Evolutionary conservation across 2,329 filamentous ascomycete genomes (phyloP).

Genomic region (Aspergillus sp.): DNA sequence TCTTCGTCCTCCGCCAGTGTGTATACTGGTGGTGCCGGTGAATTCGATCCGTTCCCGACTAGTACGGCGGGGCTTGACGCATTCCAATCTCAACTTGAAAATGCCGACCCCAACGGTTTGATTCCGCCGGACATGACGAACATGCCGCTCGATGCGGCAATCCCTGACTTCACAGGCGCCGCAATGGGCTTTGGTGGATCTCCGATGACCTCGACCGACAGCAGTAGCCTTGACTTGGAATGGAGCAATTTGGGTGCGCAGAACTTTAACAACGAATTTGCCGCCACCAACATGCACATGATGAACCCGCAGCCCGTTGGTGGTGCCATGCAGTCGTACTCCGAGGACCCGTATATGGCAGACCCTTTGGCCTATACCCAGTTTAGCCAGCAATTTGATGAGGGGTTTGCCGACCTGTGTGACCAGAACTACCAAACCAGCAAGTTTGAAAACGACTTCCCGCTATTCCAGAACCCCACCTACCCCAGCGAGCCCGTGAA

Average conservation of each 20-base stretch:
- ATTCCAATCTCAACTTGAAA: conserved; percentile 23
- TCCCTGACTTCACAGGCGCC: conserved; percentile 16
- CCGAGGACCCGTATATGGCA: conserved; percentile 12
- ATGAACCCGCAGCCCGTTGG: conserved; percentile 13
- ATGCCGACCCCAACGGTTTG: conserved; percentile 18
- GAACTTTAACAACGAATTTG: conserved; percentile 17
- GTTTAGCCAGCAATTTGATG: conserved; percentile 17
- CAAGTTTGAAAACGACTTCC: conserved; percentile 19
- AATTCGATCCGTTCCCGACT: conserved; percentile 10
- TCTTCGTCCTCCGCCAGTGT: conserved; percentile 1
- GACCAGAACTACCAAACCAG: conserved; percentile 8
- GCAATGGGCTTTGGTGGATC: conserved; percentile 16
- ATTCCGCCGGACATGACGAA: conserved; percentile 21
- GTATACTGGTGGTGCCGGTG: conserved; percentile 10
- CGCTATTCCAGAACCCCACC: conserved; percentile 17
- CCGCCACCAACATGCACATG: conserved; percentile 19
- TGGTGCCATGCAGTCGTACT: conserved; percentile 10
- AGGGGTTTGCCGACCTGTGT: conserved; percentile 16
- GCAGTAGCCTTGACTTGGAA: conserved; percentile 14
- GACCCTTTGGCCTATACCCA: conserved; percentile 15
- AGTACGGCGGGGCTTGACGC: conserved; percentile 9
- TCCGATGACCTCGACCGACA: conserved; percentile 15
- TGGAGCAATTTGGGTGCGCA: conserved; percentile 18
- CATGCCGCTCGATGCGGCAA: conserved; percentile 14
- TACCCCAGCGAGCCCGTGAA: conserved; percentile 1